Base-by-base conservation (phyloP, 2,329 filamentous ascomycete species). In the Orbilia blumenaviensis region DNA sequence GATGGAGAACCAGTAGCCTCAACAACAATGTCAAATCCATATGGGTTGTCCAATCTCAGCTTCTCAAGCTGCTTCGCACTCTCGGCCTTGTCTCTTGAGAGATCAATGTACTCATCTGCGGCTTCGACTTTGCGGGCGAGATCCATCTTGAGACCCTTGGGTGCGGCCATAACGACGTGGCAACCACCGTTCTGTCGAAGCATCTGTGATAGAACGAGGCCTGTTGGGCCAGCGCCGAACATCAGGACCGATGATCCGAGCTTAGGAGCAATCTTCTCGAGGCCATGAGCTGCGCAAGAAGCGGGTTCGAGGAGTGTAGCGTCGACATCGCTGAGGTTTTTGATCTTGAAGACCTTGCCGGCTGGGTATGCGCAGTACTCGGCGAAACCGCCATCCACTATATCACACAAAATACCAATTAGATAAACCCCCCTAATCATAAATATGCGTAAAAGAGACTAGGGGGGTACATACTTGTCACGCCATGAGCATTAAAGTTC, bases 301-400 rank as follows among this genome's bases (percentile, higher is more conserved):
- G 89, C 89, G 10, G 90, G 89, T 82, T 92, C 90, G 54, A 91
- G 86, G 10, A 92, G 86, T 25, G 89, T 90, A 16, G 90, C 90
- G 74, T 91, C 89, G n/a, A 90, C 85, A 80, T 90, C 88, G 32
- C 84, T 87, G 38, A 92, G 85, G 81, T 91, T 89, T 78, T 89
- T 82, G 81, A 90, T 87, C 81, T 88, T 87, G 85, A 90, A 90
- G 38, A 91, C 88, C 82, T 87, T 85, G 46, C 85, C 84, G 29
- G 85, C 86, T 79, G 84, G 85, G 79, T 86, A 88, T 12, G 85
- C 84, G 78, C 86, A 87, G 85, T 91, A 92, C 82, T 92, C 89
- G 60, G 90, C 90, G 80, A 92, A 92, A 29, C 90, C 90, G 79
- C 90, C 90, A 77, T 90, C 88, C 82, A 91, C 85, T 81, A 78